phyloP scores from a whole-genome alignment of 1,284 basidiomycete species.

The Fomitiporia mediterranea region DNA sequence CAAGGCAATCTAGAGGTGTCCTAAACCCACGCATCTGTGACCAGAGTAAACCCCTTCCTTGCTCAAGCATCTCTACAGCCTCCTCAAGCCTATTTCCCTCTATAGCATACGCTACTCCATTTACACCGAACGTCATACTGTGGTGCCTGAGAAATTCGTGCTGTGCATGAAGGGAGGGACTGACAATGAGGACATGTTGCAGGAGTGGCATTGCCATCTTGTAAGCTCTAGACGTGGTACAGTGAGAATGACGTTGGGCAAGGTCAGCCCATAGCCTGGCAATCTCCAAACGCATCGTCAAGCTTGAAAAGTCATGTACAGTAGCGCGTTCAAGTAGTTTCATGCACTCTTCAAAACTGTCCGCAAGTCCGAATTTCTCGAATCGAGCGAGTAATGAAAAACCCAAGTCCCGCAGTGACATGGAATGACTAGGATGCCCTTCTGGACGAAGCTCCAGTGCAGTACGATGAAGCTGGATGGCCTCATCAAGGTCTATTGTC shows the following conservation, averaged over 20 bases:
- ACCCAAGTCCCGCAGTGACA: neutral
- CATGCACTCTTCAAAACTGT: neutral
- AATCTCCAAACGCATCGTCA: neutral
- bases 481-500: neutral
- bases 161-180: neutral
- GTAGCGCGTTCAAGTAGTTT: neutral
- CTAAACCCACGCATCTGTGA: conserved; percentile 3
- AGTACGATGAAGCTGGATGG: neutral
- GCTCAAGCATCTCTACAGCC: conserved; percentile 5
- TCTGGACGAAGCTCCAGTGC: neutral
- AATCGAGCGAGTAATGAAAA: neutral
- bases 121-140: neutral
- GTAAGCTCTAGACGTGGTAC: neutral
- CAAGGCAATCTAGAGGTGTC: neutral
- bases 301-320: neutral
- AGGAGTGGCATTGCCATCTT: neutral
- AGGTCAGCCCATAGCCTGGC: neutral
- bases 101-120: conserved; percentile 2
- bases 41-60: conserved; percentile 6
- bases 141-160: neutral
- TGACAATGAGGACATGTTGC: neutral
- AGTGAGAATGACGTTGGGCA: neutral
- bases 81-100: neutral
- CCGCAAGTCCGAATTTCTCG: neutral
- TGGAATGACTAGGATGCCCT: neutral